A percentile compares a stretch with the other conserved stretches of the same genome.
Conservation (phyloP, 768 basidiomycete genomes). For the Cystofilobasidium capitatum region DNA sequence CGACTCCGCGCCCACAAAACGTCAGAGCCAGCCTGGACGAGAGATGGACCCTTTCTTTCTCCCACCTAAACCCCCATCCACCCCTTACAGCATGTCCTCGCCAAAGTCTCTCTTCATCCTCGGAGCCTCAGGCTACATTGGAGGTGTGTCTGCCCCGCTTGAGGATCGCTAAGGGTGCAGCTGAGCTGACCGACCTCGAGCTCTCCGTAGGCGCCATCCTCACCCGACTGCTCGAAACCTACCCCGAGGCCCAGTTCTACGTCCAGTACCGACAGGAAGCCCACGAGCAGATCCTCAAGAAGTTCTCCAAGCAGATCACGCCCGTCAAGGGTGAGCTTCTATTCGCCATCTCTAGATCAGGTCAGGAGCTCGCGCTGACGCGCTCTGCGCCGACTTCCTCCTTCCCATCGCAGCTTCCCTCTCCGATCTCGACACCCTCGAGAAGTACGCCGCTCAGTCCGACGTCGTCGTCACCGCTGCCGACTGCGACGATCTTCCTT, state of each 20-base stretch:
- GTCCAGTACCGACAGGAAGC: constrained; percentile 21
- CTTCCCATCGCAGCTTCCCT: constrained; percentile 13
- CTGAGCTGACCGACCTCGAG: not conserved
- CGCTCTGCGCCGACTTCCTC: not conserved
- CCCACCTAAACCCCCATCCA: not conserved
- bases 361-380: not conserved
- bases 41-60: too few species aligned
- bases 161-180: not conserved
- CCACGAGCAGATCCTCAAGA: constrained; percentile 1
- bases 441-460: constrained; percentile 3
- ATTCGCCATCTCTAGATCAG: not conserved
- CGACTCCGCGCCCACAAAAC: too few species aligned
- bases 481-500: constrained; percentile 15
- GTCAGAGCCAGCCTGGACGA: too few species aligned
- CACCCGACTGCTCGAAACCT: not conserved
- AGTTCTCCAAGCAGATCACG: constrained; percentile 3
- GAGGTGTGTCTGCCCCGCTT: not conserved
- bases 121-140: constrained; percentile 17
- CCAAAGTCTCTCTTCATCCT: constrained; percentile 17
- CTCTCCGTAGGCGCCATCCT: constrained; percentile 17
- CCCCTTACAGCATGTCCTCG: not conserved
- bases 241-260: constrained; percentile 7
- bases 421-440: constrained; percentile 1
- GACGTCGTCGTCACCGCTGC: constrained; percentile 23
- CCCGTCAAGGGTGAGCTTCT: constrained; percentile 19